Percentiles rank a stretch among this genome's conserved stretches.
Evolutionary conservation across 73 alveolate species (phyloP).

Genomic region (Breviolum minutum): DNA sequence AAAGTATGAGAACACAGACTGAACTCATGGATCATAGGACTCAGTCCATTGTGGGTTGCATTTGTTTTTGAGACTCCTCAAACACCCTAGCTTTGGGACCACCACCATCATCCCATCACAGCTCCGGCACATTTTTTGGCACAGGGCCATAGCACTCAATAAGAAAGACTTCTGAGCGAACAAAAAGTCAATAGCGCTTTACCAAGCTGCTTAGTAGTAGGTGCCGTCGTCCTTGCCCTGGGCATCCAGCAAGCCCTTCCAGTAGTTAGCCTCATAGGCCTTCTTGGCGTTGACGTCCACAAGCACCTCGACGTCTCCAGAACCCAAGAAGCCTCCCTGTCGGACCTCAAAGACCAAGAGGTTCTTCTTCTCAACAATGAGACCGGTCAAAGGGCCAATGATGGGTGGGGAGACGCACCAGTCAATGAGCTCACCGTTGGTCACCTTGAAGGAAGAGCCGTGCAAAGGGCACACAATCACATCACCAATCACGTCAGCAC

Average conservation of each 20-base stretch:
- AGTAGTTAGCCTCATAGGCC: constrained; percentile 82
- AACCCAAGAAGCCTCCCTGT: constrained; percentile 79
- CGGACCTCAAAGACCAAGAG: constrained; percentile 85
- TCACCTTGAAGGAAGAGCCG: constrained; percentile 89
- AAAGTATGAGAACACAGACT: neutral
- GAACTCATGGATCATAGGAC: neutral
- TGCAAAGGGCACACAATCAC: constrained; percentile 92
- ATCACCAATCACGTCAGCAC: constrained; percentile 91
- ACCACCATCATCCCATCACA: no score
- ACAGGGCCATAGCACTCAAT: neutral
- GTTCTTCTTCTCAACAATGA: constrained; percentile 91
- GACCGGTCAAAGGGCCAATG: constrained; percentile 89
- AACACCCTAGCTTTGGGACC: no score
- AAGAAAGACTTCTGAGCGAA: constrained; percentile 37
- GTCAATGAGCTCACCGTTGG: constrained; percentile 82
- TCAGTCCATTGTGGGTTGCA: neutral
- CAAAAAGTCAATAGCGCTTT: constrained; percentile 30
- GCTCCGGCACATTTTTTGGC: constrained; percentile 1
- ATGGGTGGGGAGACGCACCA: constrained; percentile 94
- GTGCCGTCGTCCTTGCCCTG: constrained; percentile 95
- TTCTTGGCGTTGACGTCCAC: constrained; percentile 89
- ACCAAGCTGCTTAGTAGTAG: constrained; percentile 48
- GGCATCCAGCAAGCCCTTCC: constrained; percentile 92
- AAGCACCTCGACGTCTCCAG: constrained; percentile 81
- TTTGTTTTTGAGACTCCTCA: no score